Evolutionary conservation across 352 stramenopile species (phyloP).

Genomic region (Pythium coloratum): DNA sequence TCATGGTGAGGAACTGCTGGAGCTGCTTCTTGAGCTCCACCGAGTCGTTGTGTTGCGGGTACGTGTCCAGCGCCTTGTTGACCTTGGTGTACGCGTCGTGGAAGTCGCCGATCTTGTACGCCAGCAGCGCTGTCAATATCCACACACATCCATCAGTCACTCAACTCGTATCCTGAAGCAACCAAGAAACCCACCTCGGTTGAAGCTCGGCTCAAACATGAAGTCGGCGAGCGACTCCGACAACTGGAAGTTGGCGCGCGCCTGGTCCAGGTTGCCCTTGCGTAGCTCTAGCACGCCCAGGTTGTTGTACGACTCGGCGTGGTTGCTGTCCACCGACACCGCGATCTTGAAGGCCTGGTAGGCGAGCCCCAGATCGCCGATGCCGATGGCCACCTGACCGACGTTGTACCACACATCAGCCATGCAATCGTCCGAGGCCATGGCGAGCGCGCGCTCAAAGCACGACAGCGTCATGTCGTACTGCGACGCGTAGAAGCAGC

Average conservation of each 20-base stretch:
- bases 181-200: slow-evolving; percentile 49
- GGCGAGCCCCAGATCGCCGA: slow-evolving; percentile 91
- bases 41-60: slow-evolving; percentile 85
- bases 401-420: slow-evolving; percentile 96
- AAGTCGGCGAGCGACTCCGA: slow-evolving; percentile 80
- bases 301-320: slow-evolving; percentile 93
- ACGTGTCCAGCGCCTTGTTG: slow-evolving; percentile 74
- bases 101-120: slow-evolving; percentile 91
- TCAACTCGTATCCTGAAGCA: slow-evolving; percentile 6
- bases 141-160: not conserved
- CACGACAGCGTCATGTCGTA: slow-evolving; percentile 95
- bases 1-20: slow-evolving; percentile 77
- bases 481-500: slow-evolving; percentile 93
- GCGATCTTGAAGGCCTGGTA: slow-evolving; percentile 95
- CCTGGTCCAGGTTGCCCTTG: slow-evolving; percentile 88
- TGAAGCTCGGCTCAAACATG: slow-evolving; percentile 93
- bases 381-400: slow-evolving; percentile 90
- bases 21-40: slow-evolving; percentile 89
- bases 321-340: slow-evolving; percentile 88
- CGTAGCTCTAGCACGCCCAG: slow-evolving; percentile 89
- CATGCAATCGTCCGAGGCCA: slow-evolving; percentile 89
- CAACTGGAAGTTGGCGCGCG: slow-evolving; percentile 79
- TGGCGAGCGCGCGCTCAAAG: slow-evolving; percentile 88
- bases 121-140: slow-evolving; percentile 65
- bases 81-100: slow-evolving; percentile 89